Base-by-base conservation (phyloP, 106 monocot genomes). In the Dioscorea dumetorum region DNA sequence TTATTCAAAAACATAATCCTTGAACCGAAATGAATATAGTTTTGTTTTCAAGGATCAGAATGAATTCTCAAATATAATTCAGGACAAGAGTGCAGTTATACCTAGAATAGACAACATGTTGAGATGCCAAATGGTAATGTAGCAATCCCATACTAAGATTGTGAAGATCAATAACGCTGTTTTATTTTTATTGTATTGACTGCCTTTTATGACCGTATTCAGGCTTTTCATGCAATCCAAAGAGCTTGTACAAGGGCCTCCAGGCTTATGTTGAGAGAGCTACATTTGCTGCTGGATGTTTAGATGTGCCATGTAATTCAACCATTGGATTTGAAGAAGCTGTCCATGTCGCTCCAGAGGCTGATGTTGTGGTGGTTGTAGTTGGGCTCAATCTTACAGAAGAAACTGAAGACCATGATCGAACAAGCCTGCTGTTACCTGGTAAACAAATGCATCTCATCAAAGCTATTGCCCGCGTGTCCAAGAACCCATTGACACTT, bases 371-470 rank as follows among this genome's bases (percentile, higher is more conserved):
- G 0, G 69, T 99, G 8, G 73, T 99, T 57, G 76, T 93, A 48
- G 87, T 74, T 16, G 99, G 99, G 4, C 69, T 99, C 12, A 87
- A 93, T 60, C 64, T 78, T 18, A 83, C 82, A 0, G 84, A 90
- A 67, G 99, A 99, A 50, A 74, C 71, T 0, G 99, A 99, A 72
- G 89, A 87, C 32, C 79, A 32, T 57, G 99, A 99, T 56, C 75
- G 92, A 32, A 70, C 79, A 33, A 86, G 90, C 70, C 70, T 99
- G 32, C 78, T 92, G 48, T 67, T 99, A 34, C 99, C 99, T 18
- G 97, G 92, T 20, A 89, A 80, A 34, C 91, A 97, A 67, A 76
- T 74, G 72, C 79, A 91, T 19, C 80, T 97, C 2, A 71, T 92
- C 0, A 50, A 57, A 13, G 76, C 75, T 8, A 67, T 97, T 14